These are phyloP conservation scores for Pyrenochaeta sp. DNA, from an alignment of 2,329 filamentous ascomycete species.

Conservation along the genomic window DNA sequence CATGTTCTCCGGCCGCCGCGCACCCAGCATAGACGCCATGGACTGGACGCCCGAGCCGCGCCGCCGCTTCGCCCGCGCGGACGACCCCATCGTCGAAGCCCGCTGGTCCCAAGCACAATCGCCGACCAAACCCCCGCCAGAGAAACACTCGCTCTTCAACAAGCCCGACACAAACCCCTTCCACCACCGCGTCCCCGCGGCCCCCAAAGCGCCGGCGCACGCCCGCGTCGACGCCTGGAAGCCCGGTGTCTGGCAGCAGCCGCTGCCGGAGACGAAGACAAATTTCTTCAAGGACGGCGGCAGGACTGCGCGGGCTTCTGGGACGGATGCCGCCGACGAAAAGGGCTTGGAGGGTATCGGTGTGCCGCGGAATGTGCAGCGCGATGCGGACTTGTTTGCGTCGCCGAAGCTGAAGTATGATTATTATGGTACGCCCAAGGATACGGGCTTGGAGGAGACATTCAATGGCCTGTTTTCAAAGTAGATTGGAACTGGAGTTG, in stretches of 20 bases:
- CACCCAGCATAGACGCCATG: too few relatives aligned
- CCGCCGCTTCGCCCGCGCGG: constrained; percentile 51
- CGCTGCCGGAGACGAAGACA: constrained; percentile 59
- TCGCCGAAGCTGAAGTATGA: constrained; percentile 45
- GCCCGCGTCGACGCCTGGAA: constrained; percentile 68
- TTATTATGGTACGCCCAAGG: constrained; percentile 36
- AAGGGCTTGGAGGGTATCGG: constrained; percentile 30
- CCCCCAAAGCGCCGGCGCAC: constrained; percentile 71
- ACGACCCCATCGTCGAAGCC: too few relatives aligned
- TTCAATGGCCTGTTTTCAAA: constrained; percentile 44
- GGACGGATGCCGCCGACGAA: constrained; percentile 14
- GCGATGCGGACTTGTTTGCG: constrained; percentile 39
- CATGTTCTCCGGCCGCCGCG: too few relatives aligned
- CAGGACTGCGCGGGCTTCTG: constrained; percentile 21
- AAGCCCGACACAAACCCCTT: constrained; percentile 62
- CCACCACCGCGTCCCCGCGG: constrained; percentile 73
- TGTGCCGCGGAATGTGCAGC: constrained; percentile 36
- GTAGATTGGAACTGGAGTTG: too few relatives aligned
- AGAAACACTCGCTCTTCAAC: constrained; percentile 32
- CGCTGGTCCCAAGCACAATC: too few relatives aligned
- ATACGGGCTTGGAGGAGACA: constrained; percentile 41
- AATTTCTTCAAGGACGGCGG: constrained; percentile 61
- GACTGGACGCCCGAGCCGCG: constrained; percentile 71
- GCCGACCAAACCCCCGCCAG: constrained; percentile 12
- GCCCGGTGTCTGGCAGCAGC: constrained; percentile 50